These are phyloP conservation scores for Hanseniaspora sp. DNA, from an alignment of 1,139 yeast genomes.

Conservation along the genomic window DNA sequence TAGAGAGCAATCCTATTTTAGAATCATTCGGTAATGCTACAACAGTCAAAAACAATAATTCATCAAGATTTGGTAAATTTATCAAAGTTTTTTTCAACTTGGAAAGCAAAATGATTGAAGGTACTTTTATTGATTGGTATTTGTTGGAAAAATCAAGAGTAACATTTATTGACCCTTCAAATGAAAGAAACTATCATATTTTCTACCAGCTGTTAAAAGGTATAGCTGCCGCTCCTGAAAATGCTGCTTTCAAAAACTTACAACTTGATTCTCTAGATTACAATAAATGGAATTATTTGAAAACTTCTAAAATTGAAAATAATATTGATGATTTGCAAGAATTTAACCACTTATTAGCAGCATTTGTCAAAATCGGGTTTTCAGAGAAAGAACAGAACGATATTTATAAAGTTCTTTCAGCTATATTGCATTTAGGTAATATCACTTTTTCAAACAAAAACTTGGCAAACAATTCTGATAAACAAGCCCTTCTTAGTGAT, in stretches of 20 bases:
- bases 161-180: constrained; percentile 50
- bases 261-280: not conserved
- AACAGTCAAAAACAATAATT: constrained; percentile 84
- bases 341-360: constrained; percentile 47
- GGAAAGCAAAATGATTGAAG: constrained; percentile 53
- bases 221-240: constrained; percentile 38
- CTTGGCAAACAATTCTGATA: not conserved
- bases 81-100: constrained; percentile 68
- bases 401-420: constrained; percentile 59
- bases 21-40: constrained; percentile 98
- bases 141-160: constrained; percentile 88
- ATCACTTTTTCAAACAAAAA: constrained; percentile 39
- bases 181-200: constrained; percentile 84
- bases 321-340: constrained; percentile 69
- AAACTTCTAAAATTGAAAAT: constrained; percentile 41
- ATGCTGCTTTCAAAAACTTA: not conserved
- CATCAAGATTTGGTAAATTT: constrained; percentile 94
- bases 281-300: constrained; percentile 42
- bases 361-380: constrained; percentile 69
- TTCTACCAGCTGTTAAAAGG: constrained; percentile 81
- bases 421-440: constrained; percentile 78
- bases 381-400: constrained; percentile 42
- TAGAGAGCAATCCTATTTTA: constrained; percentile 88
- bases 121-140: constrained; percentile 93
- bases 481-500: constrained; percentile 32